Conservation (phyloP, 176 grass and related monocot genomes). For the Tuctoria greenei region DNA sequence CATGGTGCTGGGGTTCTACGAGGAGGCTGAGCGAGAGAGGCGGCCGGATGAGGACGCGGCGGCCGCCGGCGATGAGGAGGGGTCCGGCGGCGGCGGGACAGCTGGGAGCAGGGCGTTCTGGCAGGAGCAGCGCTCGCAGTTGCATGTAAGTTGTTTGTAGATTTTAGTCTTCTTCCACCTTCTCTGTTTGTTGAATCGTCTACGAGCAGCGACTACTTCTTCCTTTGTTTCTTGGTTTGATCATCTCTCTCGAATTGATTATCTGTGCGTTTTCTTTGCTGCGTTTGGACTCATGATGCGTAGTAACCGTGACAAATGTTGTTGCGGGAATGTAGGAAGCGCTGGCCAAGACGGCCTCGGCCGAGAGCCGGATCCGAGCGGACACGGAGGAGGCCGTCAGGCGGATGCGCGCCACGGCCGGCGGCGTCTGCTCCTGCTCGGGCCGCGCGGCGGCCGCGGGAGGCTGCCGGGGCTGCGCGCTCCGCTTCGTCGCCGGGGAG, state of each 20-base stretch:
- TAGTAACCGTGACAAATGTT: slow-evolving; percentile 28
- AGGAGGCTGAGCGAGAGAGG: slow-evolving; percentile 47
- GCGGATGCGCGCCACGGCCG: slow-evolving; percentile 36
- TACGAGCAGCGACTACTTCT: too few species aligned
- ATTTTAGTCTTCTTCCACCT: too few species aligned
- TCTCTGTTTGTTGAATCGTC: not conserved
- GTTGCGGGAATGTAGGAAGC: slow-evolving; percentile 44
- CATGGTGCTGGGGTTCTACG: slow-evolving; percentile 63
- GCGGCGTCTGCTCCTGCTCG: slow-evolving; percentile 49
- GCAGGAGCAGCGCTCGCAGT: slow-evolving; percentile 46
- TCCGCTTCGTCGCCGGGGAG: slow-evolving; percentile 30
- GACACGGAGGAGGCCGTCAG: slow-evolving; percentile 48
- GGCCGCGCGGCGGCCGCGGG: not conserved
- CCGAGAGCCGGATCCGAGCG: slow-evolving; percentile 51
- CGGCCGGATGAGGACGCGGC: not conserved
- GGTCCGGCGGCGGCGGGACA: not conserved
- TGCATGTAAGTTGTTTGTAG: slow-evolving; percentile 33
- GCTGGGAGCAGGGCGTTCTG: slow-evolving; percentile 52
- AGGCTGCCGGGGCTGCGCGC: slow-evolving; percentile 49
- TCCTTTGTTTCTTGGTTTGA: not conserved
- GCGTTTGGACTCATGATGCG: not conserved
- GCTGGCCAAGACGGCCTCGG: slow-evolving; percentile 50
- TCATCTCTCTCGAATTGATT: not conserved
- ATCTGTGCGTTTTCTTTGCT: not conserved
- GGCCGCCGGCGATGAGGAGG: slow-evolving; percentile 25